Percentiles rank a stretch among this genome's conserved stretches.
phyloP scores from a whole-genome alignment of 2,329 filamentous ascomycete genomes.

The Penicillium freii region DNA sequence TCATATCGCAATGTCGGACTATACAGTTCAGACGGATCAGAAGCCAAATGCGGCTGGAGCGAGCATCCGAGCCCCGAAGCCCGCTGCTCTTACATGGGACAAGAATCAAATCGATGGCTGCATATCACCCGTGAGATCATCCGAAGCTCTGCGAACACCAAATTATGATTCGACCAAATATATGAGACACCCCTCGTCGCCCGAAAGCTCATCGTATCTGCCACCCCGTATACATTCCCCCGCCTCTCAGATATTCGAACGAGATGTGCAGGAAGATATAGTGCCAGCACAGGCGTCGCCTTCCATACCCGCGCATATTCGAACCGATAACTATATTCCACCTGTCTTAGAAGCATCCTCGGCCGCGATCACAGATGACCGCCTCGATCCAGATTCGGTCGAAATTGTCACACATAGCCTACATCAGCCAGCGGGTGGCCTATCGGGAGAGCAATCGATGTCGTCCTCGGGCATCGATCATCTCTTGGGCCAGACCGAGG shows the following conservation, averaged over 20 bases:
- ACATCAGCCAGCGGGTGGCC: slow-evolving; percentile 68
- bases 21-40: slow-evolving; percentile 12
- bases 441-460: slow-evolving; percentile 39
- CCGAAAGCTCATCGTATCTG: slow-evolving; percentile 62
- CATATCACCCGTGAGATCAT: slow-evolving; percentile 26
- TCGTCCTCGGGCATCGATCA: slow-evolving; percentile 50
- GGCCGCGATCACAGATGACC: slow-evolving; percentile 82
- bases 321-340: slow-evolving; percentile 91
- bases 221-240: slow-evolving; percentile 75
- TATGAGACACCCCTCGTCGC: slow-evolving; percentile 58
- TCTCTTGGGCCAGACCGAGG: slow-evolving; percentile 32
- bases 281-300: slow-evolving; percentile 68
- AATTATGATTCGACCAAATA: slow-evolving; percentile 19
- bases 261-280: slow-evolving; percentile 81
- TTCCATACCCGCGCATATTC: slow-evolving; percentile 89
- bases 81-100: slow-evolving; percentile 15
- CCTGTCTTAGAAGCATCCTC: slow-evolving; percentile 88
- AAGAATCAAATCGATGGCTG: slow-evolving; percentile 5
- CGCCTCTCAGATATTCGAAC: slow-evolving; percentile 83
- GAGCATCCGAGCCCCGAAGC: slow-evolving; percentile 18
- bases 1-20: slow-evolving; percentile 7
- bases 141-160: slow-evolving; percentile 22
- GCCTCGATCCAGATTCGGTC: slow-evolving; percentile 81
- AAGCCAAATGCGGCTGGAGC: slow-evolving; percentile 2
- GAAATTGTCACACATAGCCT: slow-evolving; percentile 86